Percentiles rank a stretch among this genome's conserved stretches.
These are phyloP conservation scores for Magnusiomyces tetraspermus DNA, from an alignment of 1,139 yeast genomes.

Conservation along the genomic window DNA sequence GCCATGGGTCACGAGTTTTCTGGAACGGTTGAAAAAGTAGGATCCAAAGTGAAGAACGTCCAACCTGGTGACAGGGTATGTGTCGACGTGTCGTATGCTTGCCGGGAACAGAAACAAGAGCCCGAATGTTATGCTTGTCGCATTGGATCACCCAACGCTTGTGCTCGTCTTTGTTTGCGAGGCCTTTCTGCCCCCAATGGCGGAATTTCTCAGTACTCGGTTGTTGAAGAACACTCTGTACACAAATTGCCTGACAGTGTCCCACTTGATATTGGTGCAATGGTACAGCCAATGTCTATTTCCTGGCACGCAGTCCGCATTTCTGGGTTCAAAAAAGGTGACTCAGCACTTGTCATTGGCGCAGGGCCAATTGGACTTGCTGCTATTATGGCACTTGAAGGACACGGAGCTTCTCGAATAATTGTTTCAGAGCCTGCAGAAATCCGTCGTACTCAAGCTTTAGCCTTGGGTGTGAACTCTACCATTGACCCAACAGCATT, in stretches of 20 bases:
- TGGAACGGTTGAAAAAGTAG: conserved; percentile 35
- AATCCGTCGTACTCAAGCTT: conserved; percentile 46
- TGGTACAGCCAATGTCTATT: conserved; percentile 49
- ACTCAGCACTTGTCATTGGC: conserved; percentile 47
- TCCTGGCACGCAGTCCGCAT: conserved; percentile 52
- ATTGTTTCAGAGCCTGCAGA: conserved; percentile 54
- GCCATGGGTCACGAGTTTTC: conserved; percentile 53
- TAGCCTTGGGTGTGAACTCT: conserved; percentile 40
- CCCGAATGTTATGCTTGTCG: conserved; percentile 37
- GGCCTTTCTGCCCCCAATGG: conserved; percentile 46
- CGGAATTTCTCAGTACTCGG: conserved; percentile 43
- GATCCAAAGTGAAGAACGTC: conserved; percentile 30
- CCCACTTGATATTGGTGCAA: conserved; percentile 47
- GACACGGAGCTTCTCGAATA: conserved; percentile 44
- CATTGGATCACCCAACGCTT: conserved; percentile 40
- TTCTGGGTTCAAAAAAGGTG: conserved; percentile 34
- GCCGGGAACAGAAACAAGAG: conserved; percentile 33
- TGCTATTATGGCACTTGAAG: conserved; percentile 40
- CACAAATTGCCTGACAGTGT: conserved; percentile 37
- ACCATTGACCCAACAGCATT: conserved; percentile 34
- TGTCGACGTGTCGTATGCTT: conserved; percentile 46
- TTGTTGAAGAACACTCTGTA: conserved; percentile 35
- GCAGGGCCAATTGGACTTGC: conserved; percentile 53
- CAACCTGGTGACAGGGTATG: conserved; percentile 38
- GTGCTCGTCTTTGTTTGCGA: conserved; percentile 37